These are phyloP conservation scores for Candida endomychidarum DNA, from an alignment of 805 yeast genomes.

Conservation along the genomic window DNA sequence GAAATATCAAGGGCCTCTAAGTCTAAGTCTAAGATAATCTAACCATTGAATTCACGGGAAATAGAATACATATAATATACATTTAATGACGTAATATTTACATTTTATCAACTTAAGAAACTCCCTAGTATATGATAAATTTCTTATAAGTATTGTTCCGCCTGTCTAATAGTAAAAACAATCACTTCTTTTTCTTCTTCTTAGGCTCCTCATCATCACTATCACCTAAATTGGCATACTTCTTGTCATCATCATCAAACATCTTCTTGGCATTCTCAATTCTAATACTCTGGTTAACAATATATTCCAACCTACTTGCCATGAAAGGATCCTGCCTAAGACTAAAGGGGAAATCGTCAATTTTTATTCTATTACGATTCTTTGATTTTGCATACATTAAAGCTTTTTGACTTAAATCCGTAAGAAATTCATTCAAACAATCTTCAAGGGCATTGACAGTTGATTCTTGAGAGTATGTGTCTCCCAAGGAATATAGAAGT, in stretches of 20 bases:
- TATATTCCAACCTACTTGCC: constrained; percentile 40
- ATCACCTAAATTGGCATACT: constrained; percentile 11
- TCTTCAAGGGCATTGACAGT: constrained; percentile 42
- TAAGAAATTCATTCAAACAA: constrained; percentile 34
- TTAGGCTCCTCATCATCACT: constrained; percentile 6
- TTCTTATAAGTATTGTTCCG: too few relatives aligned
- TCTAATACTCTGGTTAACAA: constrained; percentile 35
- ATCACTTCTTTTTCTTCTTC: constrained; percentile 4
- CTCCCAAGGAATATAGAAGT: constrained; percentile 42
- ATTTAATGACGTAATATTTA: too few relatives aligned
- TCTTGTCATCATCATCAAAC: constrained; percentile 33
- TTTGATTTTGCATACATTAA: constrained; percentile 36
- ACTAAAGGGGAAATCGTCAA: constrained; percentile 43
- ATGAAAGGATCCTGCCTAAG: constrained; percentile 43
- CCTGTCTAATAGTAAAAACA: too few relatives aligned
- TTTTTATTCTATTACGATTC: constrained; percentile 38
- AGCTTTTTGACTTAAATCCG: constrained; percentile 34
- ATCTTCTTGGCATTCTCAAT: constrained; percentile 42
- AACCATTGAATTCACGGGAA: too few relatives aligned
- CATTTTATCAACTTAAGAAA: too few relatives aligned
- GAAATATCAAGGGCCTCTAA: constrained; percentile 5
- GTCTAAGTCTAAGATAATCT: too few relatives aligned
- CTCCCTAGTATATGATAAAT: too few relatives aligned
- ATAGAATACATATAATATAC: background rate
- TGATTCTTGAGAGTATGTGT: constrained; percentile 38